phyloP scores from a whole-genome alignment of 441 rosid species.

The Populus hybrid region DNA sequence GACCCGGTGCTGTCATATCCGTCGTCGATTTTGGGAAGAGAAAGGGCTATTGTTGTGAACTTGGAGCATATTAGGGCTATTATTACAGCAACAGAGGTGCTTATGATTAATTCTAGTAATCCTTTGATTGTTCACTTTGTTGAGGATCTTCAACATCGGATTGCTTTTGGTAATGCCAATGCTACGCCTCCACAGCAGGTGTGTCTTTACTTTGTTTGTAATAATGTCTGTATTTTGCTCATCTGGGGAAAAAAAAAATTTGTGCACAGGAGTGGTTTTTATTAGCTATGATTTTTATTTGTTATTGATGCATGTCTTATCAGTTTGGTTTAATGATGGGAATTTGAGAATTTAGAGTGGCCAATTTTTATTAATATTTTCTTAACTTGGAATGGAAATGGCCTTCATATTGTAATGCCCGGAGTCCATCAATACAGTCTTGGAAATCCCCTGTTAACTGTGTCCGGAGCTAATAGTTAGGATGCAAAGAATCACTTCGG shows the following conservation, averaged over 20 bases:
- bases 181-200: neutral
- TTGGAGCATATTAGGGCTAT: constrained; percentile 52
- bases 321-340: too few species aligned
- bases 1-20: constrained; percentile 52
- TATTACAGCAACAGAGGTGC: constrained; percentile 43
- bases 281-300: too few species aligned
- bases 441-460: too few species aligned
- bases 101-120: constrained; percentile 37
- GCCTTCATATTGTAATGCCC: too few species aligned
- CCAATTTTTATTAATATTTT: too few species aligned
- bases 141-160: constrained; percentile 35
- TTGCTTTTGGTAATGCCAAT: constrained; percentile 10
- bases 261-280: neutral
- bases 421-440: too few species aligned
- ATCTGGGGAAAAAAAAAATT: neutral
- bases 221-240: neutral
- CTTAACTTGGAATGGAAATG: too few species aligned
- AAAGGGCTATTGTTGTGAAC: constrained; percentile 47
- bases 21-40: constrained; percentile 50
- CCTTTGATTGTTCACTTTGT: constrained; percentile 42
- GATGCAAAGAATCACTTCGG: too few species aligned
- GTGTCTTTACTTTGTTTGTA: neutral
- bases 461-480: too few species aligned
- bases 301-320: too few species aligned
- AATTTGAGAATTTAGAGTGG: too few species aligned